phyloP scores from a whole-genome alignment of 2,329 filamentous ascomycete species.

The Leptosphaerulina australis region DNA sequence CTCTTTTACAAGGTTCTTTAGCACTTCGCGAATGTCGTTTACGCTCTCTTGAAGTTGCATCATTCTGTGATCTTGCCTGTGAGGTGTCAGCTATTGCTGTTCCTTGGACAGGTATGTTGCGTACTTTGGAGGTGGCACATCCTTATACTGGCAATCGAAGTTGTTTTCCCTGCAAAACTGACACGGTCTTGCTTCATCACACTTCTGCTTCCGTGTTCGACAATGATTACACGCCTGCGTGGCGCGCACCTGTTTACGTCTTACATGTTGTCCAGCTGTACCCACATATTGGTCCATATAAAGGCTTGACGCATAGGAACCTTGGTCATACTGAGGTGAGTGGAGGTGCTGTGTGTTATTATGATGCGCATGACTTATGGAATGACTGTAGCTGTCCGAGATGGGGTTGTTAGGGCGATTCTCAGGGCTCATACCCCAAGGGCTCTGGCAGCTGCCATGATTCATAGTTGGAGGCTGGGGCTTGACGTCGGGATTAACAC shows the following conservation, averaged over 20 bases:
- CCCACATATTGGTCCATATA: constrained; percentile 41
- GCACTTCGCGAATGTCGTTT: constrained; percentile 43
- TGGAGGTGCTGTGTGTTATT: constrained; percentile 40
- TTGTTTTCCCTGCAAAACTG: constrained; percentile 82
- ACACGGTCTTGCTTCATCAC: constrained; percentile 50
- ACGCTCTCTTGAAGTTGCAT: constrained; percentile 56
- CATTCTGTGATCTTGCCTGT: constrained; percentile 57
- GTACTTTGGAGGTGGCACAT: constrained; percentile 89
- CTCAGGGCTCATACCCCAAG: constrained; percentile 43
- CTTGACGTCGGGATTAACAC: constrained; percentile 37
- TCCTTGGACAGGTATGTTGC: constrained; percentile 36
- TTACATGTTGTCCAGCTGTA: constrained; percentile 30
- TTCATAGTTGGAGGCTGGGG: constrained; percentile 43
- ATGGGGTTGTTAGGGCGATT: constrained; percentile 42
- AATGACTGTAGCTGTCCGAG: constrained; percentile 41
- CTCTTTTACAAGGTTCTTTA: constrained; percentile 38
- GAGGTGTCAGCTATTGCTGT: constrained; percentile 25
- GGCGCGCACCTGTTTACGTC: constrained; percentile 48
- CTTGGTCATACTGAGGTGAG: constrained; percentile 41
- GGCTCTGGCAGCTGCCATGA: constrained; percentile 40
- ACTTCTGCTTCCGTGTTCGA: constrained; percentile 51
- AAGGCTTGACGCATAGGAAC: constrained; percentile 32
- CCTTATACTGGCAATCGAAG: constrained; percentile 84
- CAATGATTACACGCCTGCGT: constrained; percentile 69
- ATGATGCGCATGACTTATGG: constrained; percentile 40